phyloP scores from a whole-genome alignment of 257 asterid species.

The Solanum ossicruentum region DNA sequence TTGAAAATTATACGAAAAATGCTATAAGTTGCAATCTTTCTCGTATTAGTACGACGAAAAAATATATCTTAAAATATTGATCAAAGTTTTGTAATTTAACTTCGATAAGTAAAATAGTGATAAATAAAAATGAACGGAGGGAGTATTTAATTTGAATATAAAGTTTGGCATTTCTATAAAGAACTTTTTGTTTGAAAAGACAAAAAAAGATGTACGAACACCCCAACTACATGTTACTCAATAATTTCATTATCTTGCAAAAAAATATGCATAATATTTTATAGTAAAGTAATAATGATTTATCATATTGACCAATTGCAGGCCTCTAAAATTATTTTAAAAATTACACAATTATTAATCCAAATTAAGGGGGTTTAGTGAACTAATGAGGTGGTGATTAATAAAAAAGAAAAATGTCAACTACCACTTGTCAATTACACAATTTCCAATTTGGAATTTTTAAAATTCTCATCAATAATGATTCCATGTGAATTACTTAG shows the following conservation, averaged over 20 bases:
- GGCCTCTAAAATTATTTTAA: not conserved
- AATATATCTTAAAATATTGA: no score
- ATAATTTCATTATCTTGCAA: not conserved
- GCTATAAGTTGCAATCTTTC: no score
- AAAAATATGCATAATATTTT: not conserved
- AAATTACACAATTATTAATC: not conserved
- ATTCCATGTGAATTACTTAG: not conserved
- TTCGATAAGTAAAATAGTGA: no score
- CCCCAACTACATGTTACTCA: not conserved
- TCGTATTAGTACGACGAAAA: no score
- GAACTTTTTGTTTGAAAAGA: not conserved
- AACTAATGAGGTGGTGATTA: not conserved
- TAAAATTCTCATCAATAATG: not conserved
- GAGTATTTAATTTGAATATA: not conserved
- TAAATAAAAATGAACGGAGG: no score
- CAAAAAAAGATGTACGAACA: not conserved
- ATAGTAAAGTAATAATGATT: not conserved
- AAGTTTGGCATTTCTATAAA: not conserved
- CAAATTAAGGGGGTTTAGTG: not conserved
- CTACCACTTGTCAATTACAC: not conserved
- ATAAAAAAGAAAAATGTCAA: constrained; percentile 2
- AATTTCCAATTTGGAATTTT: constrained; percentile 1
- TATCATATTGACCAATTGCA: not conserved
- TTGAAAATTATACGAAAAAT: no score
- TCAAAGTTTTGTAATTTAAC: no score